These are phyloP conservation scores for Xylariomycetidae sp. DNA, from an alignment of 2,329 filamentous ascomycete genomes.

Conservation along the genomic window DNA sequence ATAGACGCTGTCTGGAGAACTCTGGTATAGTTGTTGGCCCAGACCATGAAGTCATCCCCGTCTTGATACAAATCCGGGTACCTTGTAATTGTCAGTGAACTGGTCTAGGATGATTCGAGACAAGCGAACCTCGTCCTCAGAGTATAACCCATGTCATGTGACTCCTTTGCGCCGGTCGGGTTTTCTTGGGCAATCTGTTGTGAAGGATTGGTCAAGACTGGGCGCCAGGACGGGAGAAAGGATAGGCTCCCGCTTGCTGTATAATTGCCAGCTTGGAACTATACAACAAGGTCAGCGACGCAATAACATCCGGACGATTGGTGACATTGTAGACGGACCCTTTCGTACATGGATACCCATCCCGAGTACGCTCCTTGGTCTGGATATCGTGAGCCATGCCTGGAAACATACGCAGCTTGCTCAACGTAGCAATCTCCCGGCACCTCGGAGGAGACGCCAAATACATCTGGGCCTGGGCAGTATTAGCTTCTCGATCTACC, in stretches of 20 bases:
- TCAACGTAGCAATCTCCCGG: slow-evolving; percentile 56
- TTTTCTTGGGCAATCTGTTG: slow-evolving; percentile 56
- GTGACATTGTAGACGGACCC: slow-evolving; percentile 26
- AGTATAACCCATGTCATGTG: slow-evolving; percentile 50
- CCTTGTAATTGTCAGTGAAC: slow-evolving; percentile 15
- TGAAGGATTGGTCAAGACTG: slow-evolving; percentile 49
- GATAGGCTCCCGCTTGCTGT: slow-evolving; percentile 46
- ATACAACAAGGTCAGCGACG: slow-evolving; percentile 5
- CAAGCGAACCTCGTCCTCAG: slow-evolving; percentile 36
- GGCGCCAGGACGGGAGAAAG: slow-evolving; percentile 56
- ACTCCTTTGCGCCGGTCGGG: slow-evolving; percentile 59
- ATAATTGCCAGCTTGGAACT: slow-evolving; percentile 52
- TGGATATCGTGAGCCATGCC: slow-evolving; percentile 61
- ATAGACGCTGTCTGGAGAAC: slow-evolving; percentile 58
- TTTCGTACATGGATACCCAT: slow-evolving; percentile 46
- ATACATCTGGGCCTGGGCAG: neutral
- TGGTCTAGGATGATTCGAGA: too few relatives aligned
- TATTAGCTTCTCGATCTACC: too few relatives aligned
- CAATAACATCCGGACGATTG: neutral
- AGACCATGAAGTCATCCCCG: slow-evolving; percentile 51
- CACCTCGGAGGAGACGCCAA: slow-evolving; percentile 49
- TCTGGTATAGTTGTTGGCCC: slow-evolving; percentile 62
- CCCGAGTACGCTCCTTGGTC: slow-evolving; percentile 54
- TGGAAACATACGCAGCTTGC: slow-evolving; percentile 53
- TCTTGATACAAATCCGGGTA: slow-evolving; percentile 47